Percentiles rank a stretch among this genome's conserved stretches.
phyloP scores from a whole-genome alignment of 106 monocot species.

The Iris macrosiphon region DNA sequence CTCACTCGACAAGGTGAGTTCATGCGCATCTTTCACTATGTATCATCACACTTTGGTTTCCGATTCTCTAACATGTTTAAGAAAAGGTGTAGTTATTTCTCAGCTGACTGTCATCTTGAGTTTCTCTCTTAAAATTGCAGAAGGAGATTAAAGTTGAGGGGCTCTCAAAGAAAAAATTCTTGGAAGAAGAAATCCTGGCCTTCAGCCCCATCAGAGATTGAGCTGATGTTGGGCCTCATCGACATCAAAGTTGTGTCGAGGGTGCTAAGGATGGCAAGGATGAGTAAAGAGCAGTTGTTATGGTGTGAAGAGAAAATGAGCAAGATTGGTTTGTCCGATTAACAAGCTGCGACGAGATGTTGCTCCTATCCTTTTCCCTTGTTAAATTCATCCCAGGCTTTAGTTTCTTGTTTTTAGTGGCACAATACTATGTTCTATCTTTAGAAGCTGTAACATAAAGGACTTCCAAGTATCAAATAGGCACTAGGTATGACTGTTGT shows the following conservation, averaged over 20 bases:
- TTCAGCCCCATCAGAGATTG: slow-evolving; percentile 33
- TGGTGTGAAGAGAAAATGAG: slow-evolving; percentile 99
- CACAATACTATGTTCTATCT: background rate
- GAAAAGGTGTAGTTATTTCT: too few relatives aligned
- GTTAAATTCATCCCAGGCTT: too few relatives aligned
- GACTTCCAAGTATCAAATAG: background rate
- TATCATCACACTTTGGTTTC: background rate
- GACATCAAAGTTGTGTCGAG: slow-evolving; percentile 68
- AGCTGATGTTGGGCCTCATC: slow-evolving; percentile 51
- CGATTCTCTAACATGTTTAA: background rate
- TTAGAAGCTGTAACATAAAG: background rate
- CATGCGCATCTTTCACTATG: background rate
- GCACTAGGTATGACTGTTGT: too few relatives aligned
- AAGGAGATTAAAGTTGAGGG: slow-evolving; percentile 82
- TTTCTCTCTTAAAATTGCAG: slow-evolving; percentile 31
- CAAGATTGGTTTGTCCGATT: slow-evolving; percentile 58
- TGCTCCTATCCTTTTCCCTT: slow-evolving; percentile 77
- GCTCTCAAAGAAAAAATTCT: slow-evolving; percentile 55
- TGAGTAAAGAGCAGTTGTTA: slow-evolving; percentile 80
- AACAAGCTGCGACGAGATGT: slow-evolving; percentile 48
- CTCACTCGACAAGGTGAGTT: slow-evolving; percentile 66
- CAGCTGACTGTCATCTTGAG: background rate
- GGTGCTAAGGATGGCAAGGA: slow-evolving; percentile 69
- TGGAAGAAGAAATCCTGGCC: slow-evolving; percentile 73
- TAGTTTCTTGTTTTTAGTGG: too few relatives aligned